These are phyloP conservation scores for Penicillium sp. DNA, from an alignment of 2,329 filamentous ascomycete genomes.

Conservation along the genomic window DNA sequence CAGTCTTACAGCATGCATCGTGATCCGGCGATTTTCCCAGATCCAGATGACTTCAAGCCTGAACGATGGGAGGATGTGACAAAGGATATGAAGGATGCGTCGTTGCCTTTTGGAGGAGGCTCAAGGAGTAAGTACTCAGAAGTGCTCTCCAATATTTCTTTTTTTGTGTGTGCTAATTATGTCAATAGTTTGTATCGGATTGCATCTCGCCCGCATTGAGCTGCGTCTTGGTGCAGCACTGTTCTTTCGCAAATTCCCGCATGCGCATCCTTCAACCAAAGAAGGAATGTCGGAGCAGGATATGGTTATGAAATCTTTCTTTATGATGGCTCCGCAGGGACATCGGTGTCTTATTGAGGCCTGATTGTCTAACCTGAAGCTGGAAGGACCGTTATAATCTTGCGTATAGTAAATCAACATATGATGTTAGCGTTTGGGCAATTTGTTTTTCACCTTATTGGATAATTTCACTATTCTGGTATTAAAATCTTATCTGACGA, in stretches of 20 bases:
- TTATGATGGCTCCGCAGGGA: constrained; percentile 52
- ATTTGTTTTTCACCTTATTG: background rate
- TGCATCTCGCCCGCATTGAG: constrained; percentile 69
- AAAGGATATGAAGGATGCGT: constrained; percentile 59
- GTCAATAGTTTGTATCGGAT: constrained; percentile 65
- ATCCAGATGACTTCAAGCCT: constrained; percentile 49
- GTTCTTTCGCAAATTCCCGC: constrained; percentile 55
- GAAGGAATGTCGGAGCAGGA: constrained; percentile 43
- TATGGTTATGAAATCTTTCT: constrained; percentile 54
- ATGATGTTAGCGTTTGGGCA: background rate
- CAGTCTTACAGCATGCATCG: constrained; percentile 64
- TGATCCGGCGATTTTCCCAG: constrained; percentile 56
- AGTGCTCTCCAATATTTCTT: too few species aligned
- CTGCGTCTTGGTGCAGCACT: constrained; percentile 58
- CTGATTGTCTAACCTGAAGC: background rate
- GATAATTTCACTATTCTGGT: background rate
- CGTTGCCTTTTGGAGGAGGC: constrained; percentile 73
- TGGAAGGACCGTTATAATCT: background rate
- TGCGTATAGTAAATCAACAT: background rate
- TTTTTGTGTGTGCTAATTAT: background rate
- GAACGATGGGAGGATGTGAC: constrained; percentile 35
- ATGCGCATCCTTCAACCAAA: constrained; percentile 26
- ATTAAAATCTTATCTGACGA: background rate
- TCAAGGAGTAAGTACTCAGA: constrained; percentile 55
- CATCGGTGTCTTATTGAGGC: constrained; percentile 50